Conservation (phyloP, 2,329 filamentous ascomycete species). For the Rutstroemia sydowiana region DNA sequence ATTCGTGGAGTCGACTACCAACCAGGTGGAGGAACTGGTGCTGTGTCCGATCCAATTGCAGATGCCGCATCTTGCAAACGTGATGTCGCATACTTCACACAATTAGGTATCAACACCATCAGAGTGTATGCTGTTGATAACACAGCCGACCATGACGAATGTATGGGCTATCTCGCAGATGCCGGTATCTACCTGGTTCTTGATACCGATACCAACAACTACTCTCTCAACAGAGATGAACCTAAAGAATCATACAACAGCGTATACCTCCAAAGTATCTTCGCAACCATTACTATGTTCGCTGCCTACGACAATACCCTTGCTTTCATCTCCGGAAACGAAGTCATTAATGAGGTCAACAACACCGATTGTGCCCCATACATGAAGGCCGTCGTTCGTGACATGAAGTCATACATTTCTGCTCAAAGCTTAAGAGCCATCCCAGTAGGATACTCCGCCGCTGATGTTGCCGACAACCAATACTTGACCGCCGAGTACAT, state of each 20-base stretch:
- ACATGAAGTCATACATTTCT: constrained; percentile 47
- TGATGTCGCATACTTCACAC: constrained; percentile 59
- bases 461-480: constrained; percentile 62
- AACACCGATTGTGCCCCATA: constrained; percentile 47
- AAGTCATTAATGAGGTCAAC: constrained; percentile 48
- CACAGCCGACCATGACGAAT: constrained; percentile 57
- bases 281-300: constrained; percentile 64
- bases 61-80: constrained; percentile 52
- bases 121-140: constrained; percentile 70
- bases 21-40: constrained; percentile 35
- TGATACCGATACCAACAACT: constrained; percentile 63
- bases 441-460: constrained; percentile 53
- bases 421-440: constrained; percentile 41
- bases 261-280: constrained; percentile 63
- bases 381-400: constrained; percentile 51
- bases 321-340: constrained; percentile 55
- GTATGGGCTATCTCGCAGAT: constrained; percentile 59
- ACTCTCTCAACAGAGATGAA: constrained; percentile 57
- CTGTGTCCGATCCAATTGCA: constrained; percentile 58
- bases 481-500: constrained; percentile 63
- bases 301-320: constrained; percentile 61
- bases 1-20: constrained; percentile 60
- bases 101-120: constrained; percentile 63
- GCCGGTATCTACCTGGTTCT: constrained; percentile 68
- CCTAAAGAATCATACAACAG: constrained; percentile 59